phyloP scores from a whole-genome alignment of 169 alveolate genomes.

The Plasmodium chabaudi region DNA sequence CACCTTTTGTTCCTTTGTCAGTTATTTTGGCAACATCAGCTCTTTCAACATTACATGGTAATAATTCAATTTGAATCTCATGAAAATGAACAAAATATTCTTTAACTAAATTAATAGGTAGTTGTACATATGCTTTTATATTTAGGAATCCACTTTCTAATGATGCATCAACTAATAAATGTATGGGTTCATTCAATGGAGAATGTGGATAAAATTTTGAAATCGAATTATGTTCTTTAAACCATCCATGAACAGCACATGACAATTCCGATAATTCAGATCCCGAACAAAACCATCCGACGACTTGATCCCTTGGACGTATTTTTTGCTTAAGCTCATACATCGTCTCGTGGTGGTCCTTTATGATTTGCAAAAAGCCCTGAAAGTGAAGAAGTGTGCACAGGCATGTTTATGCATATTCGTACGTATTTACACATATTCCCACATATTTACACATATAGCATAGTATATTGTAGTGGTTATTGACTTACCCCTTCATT shows the following conservation, averaged over 20 bases:
- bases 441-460: background rate
- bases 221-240: slow-evolving; percentile 88
- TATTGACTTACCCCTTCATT: slow-evolving; percentile 87
- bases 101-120: slow-evolving; percentile 86
- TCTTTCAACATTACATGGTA: slow-evolving; percentile 77
- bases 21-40: slow-evolving; percentile 25
- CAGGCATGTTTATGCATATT: background rate
- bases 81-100: slow-evolving; percentile 91
- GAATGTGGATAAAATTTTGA: slow-evolving; percentile 92
- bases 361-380: slow-evolving; percentile 93
- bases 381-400: background rate
- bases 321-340: slow-evolving; percentile 91
- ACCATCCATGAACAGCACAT: slow-evolving; percentile 95
- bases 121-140: slow-evolving; percentile 89
- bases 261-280: slow-evolving; percentile 91
- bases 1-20: slow-evolving; percentile 14
- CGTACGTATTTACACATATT: too few relatives aligned
- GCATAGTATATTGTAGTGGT: too few relatives aligned
- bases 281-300: slow-evolving; percentile 94
- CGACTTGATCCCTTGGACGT: slow-evolving; percentile 91
- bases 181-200: slow-evolving; percentile 92
- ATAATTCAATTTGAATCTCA: slow-evolving; percentile 88
- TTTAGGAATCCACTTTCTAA: slow-evolving; percentile 89
- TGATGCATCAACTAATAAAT: slow-evolving; percentile 91
- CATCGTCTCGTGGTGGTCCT: slow-evolving; percentile 93